Base-by-base conservation (phyloP, 2,329 filamentous ascomycete species). In the Cercospora beticola region DNA sequence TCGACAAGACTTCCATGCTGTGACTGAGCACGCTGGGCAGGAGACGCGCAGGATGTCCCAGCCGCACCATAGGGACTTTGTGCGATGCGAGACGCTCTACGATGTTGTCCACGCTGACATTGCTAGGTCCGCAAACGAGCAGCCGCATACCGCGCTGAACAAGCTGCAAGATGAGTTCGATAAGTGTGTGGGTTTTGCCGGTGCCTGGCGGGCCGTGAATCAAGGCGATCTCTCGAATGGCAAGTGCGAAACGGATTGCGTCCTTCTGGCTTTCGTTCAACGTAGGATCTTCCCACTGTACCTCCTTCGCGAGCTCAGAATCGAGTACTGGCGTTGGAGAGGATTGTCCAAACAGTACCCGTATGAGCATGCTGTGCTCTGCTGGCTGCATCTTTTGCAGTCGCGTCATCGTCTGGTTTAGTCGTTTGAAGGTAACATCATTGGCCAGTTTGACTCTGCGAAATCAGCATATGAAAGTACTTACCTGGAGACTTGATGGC, bases 41-140 rank as follows among this genome's bases (percentile, higher is more conserved):
- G 28, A 99, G 85, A 21, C 95, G 89, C 1, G 95, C 95, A 0
- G 95, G 95, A 79, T 99, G 95, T 0, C 95, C 95, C 0, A 99
- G 87, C 1, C 95, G 90, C 40, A 98, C 87, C 75, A 98, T 93
- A 0, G 93, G 90, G 1, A 97, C 85, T 76, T 93, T 93, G 79
- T 94, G 91, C 0, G 92, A 89, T 1, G 93, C 88, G 1, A 98
- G 86, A 7, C 95, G 89, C 81, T 99, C 95, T 8, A 97, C 94
- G 67, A 99, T 97, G 77, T 99, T 99, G 85, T 99, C 95, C 0
- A 99, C 95, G 0, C 93, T 95, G 74, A 99, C 94, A 78, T 99
- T 99, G 31, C 93, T 97, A 0, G 95, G 95, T 0, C 94, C 95
- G 76, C 95, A 98, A n/a, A 98, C 94, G 1, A 98, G 85, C 10